phyloP scores from a whole-genome alignment of 768 basidiomycete species.

The Tricholoma terreum region DNA sequence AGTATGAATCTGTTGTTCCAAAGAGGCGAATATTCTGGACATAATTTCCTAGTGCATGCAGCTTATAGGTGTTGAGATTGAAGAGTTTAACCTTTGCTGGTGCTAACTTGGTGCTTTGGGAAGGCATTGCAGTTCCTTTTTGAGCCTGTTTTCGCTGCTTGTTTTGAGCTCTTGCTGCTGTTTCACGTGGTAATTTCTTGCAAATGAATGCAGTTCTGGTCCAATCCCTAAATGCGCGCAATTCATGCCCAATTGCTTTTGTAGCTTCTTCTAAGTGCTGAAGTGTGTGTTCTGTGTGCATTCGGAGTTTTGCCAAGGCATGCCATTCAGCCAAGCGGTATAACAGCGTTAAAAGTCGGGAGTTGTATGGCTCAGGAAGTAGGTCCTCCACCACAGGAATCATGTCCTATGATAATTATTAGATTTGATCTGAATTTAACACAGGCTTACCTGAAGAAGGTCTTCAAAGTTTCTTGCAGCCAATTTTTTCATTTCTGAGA shows the following conservation, averaged over 20 bases:
- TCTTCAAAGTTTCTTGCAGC: slow-evolving; percentile 33
- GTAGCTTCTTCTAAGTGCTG: slow-evolving; percentile 18
- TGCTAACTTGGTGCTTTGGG: no score
- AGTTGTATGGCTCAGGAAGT: slow-evolving; percentile 21
- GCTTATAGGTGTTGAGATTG: slow-evolving; percentile 26
- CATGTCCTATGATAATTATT: slow-evolving; percentile 26
- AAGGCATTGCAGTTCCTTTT: no score
- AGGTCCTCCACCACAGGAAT: slow-evolving; percentile 34
- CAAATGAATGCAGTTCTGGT: no score
- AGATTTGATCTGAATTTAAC: no score
- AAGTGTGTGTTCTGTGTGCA: no score
- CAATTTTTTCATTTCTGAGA: slow-evolving; percentile 24
- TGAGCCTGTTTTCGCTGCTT: slow-evolving; percentile 8
- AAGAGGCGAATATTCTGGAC: no score
- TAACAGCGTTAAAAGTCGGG: slow-evolving; percentile 16
- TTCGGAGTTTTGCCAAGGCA: no score
- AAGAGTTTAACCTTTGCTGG: no score
- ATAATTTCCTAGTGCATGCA: slow-evolving; percentile 29
- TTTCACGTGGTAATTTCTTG: not conserved
- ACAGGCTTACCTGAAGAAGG: slow-evolving; percentile 15
- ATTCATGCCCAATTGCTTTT: slow-evolving; percentile 10
- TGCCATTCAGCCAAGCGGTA: no score
- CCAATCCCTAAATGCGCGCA: slow-evolving; percentile 18
- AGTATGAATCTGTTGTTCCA: no score
- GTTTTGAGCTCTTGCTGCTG: not conserved